Evolutionary conservation across 148 eudicot species (phyloP).

Genomic region (Rhododendron henanense): DNA sequence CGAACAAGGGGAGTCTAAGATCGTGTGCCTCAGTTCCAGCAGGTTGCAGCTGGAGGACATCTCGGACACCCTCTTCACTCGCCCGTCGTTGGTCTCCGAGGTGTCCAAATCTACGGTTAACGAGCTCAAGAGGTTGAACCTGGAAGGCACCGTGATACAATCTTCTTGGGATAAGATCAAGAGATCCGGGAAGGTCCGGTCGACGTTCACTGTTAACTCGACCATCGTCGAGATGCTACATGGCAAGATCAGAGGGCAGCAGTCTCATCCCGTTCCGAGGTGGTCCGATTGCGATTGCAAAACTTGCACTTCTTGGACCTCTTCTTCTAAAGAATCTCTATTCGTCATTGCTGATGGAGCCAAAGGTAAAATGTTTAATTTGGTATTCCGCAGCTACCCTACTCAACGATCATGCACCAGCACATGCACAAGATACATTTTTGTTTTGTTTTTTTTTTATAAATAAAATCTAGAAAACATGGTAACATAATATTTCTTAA

Average conservation of each 20-base stretch:
- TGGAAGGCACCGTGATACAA: background rate
- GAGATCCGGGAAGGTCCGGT: constrained; percentile 10
- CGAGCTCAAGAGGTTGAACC: constrained; percentile 11
- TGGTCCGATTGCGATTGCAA: constrained; percentile 93
- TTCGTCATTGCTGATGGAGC: constrained; percentile 61
- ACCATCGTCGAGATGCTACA: constrained; percentile 68
- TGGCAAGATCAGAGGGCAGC: constrained; percentile 47
- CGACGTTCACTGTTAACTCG: constrained; percentile 51
- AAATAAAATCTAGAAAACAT: no score
- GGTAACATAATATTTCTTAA: no score
- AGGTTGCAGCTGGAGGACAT: constrained; percentile 72
- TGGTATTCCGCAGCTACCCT: background rate
- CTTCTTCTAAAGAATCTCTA: constrained; percentile 55
- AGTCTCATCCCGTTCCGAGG: constrained; percentile 50
- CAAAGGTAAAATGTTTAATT: constrained; percentile 31
- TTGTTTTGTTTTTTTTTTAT: background rate
- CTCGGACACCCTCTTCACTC: constrained; percentile 80
- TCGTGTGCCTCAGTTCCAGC: constrained; percentile 45
- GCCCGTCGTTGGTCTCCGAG: constrained; percentile 60
- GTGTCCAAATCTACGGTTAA: constrained; percentile 49
- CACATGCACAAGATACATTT: background rate
- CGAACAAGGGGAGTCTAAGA: constrained; percentile 49
- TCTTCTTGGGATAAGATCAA: constrained; percentile 10
- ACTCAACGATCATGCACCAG: background rate
- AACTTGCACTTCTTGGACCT: constrained; percentile 63